Conservation (phyloP, 75 land plant species). For the Picea glauca region DNA sequence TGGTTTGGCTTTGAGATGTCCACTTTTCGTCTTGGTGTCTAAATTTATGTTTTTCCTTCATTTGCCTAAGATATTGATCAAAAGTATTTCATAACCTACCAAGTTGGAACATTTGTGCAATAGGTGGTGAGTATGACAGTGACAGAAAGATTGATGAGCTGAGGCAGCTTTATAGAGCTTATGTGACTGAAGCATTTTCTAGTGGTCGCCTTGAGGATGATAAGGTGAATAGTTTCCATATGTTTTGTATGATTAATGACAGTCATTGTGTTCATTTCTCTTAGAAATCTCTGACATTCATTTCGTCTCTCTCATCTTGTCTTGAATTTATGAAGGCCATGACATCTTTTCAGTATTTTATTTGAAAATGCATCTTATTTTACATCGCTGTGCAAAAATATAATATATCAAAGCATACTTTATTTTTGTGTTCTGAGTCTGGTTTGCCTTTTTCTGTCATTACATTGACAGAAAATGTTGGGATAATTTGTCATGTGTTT, state of each 20-base stretch:
- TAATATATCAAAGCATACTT: no score
- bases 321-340: not conserved
- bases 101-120: not conserved
- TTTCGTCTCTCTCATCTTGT: not conserved
- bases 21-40: not conserved
- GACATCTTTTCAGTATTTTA: not conserved
- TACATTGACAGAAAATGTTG: no score
- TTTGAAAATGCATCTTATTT: no score
- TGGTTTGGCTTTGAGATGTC: not conserved
- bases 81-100: not conserved
- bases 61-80: not conserved
- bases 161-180: conserved; percentile 80
- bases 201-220: conserved; percentile 59
- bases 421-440: no score
- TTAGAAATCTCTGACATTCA: not conserved
- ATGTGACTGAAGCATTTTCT: conserved; percentile 63
- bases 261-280: not conserved
- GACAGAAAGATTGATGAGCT: conserved; percentile 84
- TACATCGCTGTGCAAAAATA: no score
- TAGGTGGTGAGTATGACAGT: conserved; percentile 87
- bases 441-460: no score
- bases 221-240: conserved; percentile 41
- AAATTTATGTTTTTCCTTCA: not conserved
- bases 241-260: not conserved
- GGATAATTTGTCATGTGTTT: no score